These are phyloP conservation scores for Auriscalpium microsporum DNA, from an alignment of 768 basidiomycete species.

Conservation along the genomic window DNA sequence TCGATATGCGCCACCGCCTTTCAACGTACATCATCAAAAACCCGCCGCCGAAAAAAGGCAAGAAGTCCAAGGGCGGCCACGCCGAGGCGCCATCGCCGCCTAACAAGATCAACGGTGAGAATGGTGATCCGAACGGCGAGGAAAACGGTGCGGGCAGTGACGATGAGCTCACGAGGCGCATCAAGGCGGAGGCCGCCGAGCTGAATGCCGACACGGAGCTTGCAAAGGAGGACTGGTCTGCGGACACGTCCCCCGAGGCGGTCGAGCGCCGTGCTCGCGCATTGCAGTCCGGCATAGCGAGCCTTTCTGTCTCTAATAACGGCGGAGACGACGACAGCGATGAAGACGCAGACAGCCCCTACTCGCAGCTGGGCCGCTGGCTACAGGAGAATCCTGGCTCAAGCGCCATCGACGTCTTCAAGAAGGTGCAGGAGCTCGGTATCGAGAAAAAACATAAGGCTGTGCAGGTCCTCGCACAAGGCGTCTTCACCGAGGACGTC, in stretches of 20 bases:
- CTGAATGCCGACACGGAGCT: constrained; percentile 55
- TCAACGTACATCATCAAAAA: constrained; percentile 96
- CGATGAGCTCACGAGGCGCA: constrained; percentile 82
- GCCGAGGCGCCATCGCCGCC: constrained; percentile 35
- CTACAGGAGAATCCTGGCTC: constrained; percentile 60
- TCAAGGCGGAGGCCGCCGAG: constrained; percentile 82
- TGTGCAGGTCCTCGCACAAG: constrained; percentile 72
- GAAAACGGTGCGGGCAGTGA: constrained; percentile 50
- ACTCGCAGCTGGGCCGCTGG: constrained; percentile 78
- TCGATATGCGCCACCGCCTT: constrained; percentile 97
- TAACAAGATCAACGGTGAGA: constrained; percentile 28
- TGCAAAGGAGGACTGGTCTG: constrained; percentile 78
- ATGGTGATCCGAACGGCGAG: constrained; percentile 33
- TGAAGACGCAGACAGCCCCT: constrained; percentile 81
- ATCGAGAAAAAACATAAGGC: constrained; percentile 95
- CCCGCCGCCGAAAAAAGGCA: constrained; percentile 84
- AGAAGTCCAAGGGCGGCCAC: constrained; percentile 50
- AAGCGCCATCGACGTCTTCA: constrained; percentile 62
- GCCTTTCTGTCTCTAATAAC: constrained; percentile 35
- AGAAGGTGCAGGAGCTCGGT: constrained; percentile 84
- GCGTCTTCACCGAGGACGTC: constrained; percentile 71
- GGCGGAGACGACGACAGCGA: constrained; percentile 86
- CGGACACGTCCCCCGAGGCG: constrained; percentile 85
- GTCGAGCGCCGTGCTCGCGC: constrained; percentile 75
- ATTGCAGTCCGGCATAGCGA: constrained; percentile 51